phyloP scores from a whole-genome alignment of 345 rosid genomes.

The Luvunga scandens region DNA sequence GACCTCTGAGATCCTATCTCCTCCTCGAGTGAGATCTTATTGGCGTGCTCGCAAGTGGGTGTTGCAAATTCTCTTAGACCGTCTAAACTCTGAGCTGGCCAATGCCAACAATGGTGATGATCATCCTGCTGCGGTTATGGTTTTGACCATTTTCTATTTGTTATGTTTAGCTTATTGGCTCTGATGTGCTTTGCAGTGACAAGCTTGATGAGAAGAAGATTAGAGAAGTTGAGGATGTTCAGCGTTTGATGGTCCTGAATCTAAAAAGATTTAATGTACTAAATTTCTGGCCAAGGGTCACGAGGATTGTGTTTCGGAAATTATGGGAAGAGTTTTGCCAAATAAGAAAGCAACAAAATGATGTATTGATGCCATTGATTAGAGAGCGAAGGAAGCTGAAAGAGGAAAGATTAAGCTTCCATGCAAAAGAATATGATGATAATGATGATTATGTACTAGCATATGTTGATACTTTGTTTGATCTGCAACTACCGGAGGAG shows the following conservation, averaged over 20 bases:
- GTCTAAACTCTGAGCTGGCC: not conserved
- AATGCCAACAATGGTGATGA: constrained; percentile 8
- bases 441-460: not conserved
- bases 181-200: constrained; percentile 43
- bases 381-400: constrained; percentile 25
- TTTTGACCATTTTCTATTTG: constrained; percentile 25
- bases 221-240: constrained; percentile 22
- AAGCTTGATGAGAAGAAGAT: constrained; percentile 32
- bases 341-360: constrained; percentile 6
- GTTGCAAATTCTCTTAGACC: not conserved
- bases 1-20: not conserved
- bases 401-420: constrained; percentile 1
- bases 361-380: constrained; percentile 34
- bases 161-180: constrained; percentile 34
- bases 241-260: constrained; percentile 13
- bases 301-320: constrained; percentile 17
- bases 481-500: constrained; percentile 5
- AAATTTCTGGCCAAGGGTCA: constrained; percentile 24
- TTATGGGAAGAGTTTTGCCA: constrained; percentile 21
- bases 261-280: constrained; percentile 13
- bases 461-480: not conserved
- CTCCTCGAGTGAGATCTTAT: not conserved
- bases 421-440: not conserved
- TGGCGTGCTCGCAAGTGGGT: constrained; percentile 4
- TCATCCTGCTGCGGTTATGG: not conserved